These are phyloP conservation scores for Russula brevipes DNA, from an alignment of 768 basidiomycete genomes.

Conservation along the genomic window DNA sequence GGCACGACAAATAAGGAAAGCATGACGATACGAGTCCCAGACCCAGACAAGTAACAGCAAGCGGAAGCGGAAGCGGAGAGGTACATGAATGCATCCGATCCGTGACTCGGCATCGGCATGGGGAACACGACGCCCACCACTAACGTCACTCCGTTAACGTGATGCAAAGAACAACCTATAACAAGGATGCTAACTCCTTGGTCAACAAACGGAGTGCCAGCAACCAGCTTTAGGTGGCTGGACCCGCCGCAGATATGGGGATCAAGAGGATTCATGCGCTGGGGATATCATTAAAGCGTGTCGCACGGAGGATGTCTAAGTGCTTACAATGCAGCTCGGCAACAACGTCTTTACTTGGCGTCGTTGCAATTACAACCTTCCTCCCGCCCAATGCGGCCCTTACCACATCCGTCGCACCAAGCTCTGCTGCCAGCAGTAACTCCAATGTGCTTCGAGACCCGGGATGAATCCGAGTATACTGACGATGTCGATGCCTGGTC, in stretches of 20 bases:
- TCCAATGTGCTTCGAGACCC: constrained; percentile 17
- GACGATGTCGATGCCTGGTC: constrained; percentile 28
- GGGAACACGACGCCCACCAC: background rate
- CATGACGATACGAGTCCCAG: constrained; percentile 4
- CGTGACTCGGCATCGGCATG: constrained; percentile 1
- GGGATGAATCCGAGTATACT: constrained; percentile 24
- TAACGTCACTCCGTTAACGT: background rate
- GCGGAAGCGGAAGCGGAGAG: background rate
- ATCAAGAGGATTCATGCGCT: constrained; percentile 6
- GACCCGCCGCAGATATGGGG: constrained; percentile 19
- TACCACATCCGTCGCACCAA: constrained; percentile 29
- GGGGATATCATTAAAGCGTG: background rate
- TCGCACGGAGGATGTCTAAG: background rate
- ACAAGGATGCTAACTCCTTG: constrained; percentile 29
- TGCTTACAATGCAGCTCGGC: constrained; percentile 1
- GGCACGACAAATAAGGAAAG: constrained; percentile 1
- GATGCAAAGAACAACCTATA: constrained; percentile 19
- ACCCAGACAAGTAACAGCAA: background rate
- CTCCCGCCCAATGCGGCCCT: constrained; percentile 27
- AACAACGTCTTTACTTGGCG: constrained; percentile 45
- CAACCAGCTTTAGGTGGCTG: constrained; percentile 27
- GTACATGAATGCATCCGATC: constrained; percentile 7
- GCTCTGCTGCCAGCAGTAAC: constrained; percentile 18
- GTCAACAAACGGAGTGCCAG: constrained; percentile 25
- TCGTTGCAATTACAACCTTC: constrained; percentile 45